A percentile compares a stretch with the other conserved stretches of the same genome.
Evolutionary conservation across 2,329 filamentous ascomycete species (phyloP).

Genomic region (Orbilia ellipsospora): DNA sequence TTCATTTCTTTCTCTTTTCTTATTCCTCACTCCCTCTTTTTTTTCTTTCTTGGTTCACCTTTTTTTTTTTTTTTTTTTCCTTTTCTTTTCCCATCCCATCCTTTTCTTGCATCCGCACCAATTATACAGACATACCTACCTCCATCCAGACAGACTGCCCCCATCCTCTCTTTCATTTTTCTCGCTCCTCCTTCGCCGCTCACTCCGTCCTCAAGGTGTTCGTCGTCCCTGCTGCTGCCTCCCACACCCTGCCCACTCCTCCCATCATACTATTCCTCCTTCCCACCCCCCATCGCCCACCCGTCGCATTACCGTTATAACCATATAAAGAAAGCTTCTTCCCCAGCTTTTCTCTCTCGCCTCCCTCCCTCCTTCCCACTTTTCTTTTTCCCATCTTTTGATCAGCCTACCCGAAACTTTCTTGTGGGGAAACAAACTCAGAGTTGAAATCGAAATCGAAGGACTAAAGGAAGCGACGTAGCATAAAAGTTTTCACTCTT

Average conservation of each 20-base stretch:
- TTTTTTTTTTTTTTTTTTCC: slow-evolving; percentile 10
- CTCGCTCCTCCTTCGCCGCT: not conserved
- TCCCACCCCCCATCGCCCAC: not conserved
- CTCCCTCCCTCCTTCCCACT: slow-evolving; percentile 28
- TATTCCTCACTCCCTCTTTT: not conserved
- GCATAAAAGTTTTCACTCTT: not conserved
- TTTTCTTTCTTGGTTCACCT: not conserved
- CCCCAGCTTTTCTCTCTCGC: not conserved
- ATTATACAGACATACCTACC: too few relatives aligned
- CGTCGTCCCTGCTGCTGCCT: too few relatives aligned
- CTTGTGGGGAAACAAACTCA: slow-evolving; percentile 25
- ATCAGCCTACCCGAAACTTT: slow-evolving; percentile 5
- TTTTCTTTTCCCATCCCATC: too few relatives aligned
- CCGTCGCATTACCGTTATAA: not conserved
- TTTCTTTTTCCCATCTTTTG: slow-evolving; percentile 11
- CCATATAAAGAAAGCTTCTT: slow-evolving; percentile 9
- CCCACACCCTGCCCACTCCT: too few relatives aligned
- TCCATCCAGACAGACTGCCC: not conserved
- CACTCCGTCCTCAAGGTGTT: not conserved
- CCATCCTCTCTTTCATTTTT: slow-evolving; percentile 5
- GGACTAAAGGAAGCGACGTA: not conserved
- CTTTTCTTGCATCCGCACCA: too few relatives aligned
- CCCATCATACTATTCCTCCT: not conserved
- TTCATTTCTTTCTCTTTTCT: not conserved
- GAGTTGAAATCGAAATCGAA: not conserved